Evolutionary conservation across 768 basidiomycete species (phyloP).

Genomic region (Suillus lakei): DNA sequence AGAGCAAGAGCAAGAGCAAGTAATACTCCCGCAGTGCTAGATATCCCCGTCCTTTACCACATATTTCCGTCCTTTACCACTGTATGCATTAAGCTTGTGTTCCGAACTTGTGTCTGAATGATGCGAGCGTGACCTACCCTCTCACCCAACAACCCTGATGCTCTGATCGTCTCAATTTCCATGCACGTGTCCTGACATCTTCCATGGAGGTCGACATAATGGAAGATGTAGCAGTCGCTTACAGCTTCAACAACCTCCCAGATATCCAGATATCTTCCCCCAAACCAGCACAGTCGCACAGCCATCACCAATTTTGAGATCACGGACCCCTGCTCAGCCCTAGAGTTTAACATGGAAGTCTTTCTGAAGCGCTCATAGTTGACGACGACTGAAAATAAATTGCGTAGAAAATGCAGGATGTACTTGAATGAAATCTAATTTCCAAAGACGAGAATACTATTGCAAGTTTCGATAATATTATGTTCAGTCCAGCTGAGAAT

Average conservation of each 20-base stretch:
- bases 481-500: background rate
- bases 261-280: constrained; percentile 71
- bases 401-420: no score
- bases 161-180: constrained; percentile 78
- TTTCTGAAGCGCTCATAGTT: no score
- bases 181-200: constrained; percentile 93
- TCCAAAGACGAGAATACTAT: no score
- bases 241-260: constrained; percentile 96
- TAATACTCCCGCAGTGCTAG: background rate
- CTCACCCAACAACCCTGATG: constrained; percentile 63
- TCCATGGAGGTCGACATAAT: constrained; percentile 97
- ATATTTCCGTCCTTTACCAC: background rate
- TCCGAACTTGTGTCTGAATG: no score
- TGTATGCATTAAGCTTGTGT: no score
- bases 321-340: no score
- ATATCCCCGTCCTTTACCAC: background rate
- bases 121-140: constrained; percentile 38
- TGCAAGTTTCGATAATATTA: no score
- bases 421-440: no score
- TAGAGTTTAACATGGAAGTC: no score
- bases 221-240: constrained; percentile 97
- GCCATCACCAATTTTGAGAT: constrained; percentile 65
- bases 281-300: constrained; percentile 94
- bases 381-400: no score
- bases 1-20: constrained; percentile 10